These are phyloP conservation scores for Lotus japonicus DNA, from an alignment of 306 rosid species.

Conservation along the genomic window DNA sequence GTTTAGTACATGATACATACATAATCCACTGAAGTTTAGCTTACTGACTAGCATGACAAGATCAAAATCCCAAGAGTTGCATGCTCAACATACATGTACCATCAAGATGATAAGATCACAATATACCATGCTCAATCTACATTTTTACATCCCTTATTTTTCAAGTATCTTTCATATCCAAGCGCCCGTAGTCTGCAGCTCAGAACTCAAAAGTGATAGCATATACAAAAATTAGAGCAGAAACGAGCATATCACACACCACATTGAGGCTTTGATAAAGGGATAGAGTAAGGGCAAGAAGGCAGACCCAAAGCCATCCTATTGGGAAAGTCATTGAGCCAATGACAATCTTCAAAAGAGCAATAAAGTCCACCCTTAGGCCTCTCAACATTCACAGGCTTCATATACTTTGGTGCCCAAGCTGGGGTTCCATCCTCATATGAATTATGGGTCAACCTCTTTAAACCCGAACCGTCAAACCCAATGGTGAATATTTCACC, in stretches of 20 bases:
- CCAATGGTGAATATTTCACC: constrained; percentile 68
- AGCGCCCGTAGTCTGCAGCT: background rate
- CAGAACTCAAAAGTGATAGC: background rate
- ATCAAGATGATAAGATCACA: no score
- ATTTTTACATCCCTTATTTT: background rate
- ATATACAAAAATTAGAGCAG: background rate
- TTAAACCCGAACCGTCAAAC: constrained; percentile 62
- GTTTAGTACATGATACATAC: no score
- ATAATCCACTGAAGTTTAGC: no score
- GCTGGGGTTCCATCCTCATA: constrained; percentile 83
- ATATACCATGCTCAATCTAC: background rate
- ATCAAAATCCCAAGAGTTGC: no score
- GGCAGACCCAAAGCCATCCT: background rate
- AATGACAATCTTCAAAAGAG: constrained; percentile 59
- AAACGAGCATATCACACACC: constrained; percentile 2
- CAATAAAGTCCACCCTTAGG: constrained; percentile 42
- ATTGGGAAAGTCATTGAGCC: constrained; percentile 46
- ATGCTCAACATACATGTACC: no score
- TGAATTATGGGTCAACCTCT: constrained; percentile 66
- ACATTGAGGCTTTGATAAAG: constrained; percentile 21
- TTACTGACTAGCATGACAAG: no score
- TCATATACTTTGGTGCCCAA: constrained; percentile 52
- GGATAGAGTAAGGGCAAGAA: background rate
- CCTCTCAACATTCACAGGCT: constrained; percentile 38
- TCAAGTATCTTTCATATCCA: background rate